Base-by-base conservation (phyloP, 352 stramenopile genomes). In the Phytophthora fragariae region DNA sequence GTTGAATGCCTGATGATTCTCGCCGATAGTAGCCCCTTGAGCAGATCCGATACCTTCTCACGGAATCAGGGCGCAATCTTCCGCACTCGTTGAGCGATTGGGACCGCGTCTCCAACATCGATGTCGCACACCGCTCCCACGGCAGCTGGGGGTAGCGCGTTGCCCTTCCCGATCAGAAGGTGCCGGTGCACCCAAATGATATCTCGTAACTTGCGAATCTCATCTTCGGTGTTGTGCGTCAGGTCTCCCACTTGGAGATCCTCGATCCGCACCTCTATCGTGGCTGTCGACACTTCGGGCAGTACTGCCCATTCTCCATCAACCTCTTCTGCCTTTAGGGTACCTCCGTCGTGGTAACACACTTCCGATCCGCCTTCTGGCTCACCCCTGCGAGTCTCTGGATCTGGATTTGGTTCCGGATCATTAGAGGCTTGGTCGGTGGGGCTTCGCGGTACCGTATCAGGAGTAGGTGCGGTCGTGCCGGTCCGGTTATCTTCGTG, bases 91-190 rank as follows among this genome's bases (percentile, higher is more conserved):
- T 10, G 10, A 5, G 10, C 7, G 1, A 46, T 17, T 17, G 39
- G 9, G 39, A 9, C 12, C 10, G 39, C 39, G 39, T 46, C 39
- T 46, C 39, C 39, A 10, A 46, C 39, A 17, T 46, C 39, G 14
- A 46, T 46, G 12, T 46, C 39, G 39, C 39, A 46, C 2, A 46
- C 39, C 12, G 14, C 39, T 27, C 39, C 39, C n/a, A 46, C 14
- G 1, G 39, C 39, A 5, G 10, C 9, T 10, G 39, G 39, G 10
- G 39, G 39, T 17, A 46, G 11, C 3, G 39, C 10, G 14, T 17
- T 46, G 10, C 39, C 39, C 12, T 46, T 46, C 0, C 72, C 75
- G 39, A 85, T 82, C 2, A 85, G 15, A 11, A 76, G 66, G 8
- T 64, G 46, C 3, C 33, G 9, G 0, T 41, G 12, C 4, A 44